Evolutionary conservation across 371 early-diverging fungal genomes (phyloP).

Genomic region (Lichtheimia ornata): DNA sequence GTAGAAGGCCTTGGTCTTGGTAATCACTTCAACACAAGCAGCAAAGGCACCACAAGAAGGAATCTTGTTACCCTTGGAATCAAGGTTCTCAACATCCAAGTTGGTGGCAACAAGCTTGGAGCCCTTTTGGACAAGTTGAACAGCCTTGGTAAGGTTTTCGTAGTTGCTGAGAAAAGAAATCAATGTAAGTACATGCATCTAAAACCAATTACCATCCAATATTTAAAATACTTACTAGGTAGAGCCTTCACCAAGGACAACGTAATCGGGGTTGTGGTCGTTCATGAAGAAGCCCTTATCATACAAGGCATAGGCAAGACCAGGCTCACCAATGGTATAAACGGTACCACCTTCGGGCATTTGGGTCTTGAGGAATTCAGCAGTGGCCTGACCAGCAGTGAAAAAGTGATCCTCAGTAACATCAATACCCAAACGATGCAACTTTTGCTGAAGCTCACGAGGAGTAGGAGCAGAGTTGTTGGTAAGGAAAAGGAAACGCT

Average conservation of each 20-base stretch:
- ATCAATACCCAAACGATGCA: conserved; percentile 62
- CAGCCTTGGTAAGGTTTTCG: conserved; percentile 65
- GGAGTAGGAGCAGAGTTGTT: conserved; percentile 75
- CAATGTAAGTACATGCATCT: conserved; percentile 21
- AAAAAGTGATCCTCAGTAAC: conserved; percentile 64
- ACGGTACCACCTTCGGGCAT: conserved; percentile 60
- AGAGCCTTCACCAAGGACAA: conserved; percentile 66
- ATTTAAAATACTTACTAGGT: conserved; percentile 24
- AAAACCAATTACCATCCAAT: background rate
- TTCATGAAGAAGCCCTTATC: conserved; percentile 71
- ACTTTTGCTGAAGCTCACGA: conserved; percentile 63
- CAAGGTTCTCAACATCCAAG: conserved; percentile 65
- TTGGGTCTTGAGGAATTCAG: conserved; percentile 62
- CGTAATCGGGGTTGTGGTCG: conserved; percentile 65
- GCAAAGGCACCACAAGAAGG: conserved; percentile 68
- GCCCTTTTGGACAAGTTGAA: conserved; percentile 58
- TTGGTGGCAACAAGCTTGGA: conserved; percentile 70
- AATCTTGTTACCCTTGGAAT: conserved; percentile 56
- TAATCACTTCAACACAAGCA: conserved; percentile 60
- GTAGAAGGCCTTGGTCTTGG: conserved; percentile 67
- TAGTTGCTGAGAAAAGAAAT: conserved; percentile 80
- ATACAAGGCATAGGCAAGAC: conserved; percentile 66
- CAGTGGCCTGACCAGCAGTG: conserved; percentile 68
- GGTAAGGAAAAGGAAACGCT: conserved; percentile 68
- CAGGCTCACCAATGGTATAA: conserved; percentile 70